Evolutionary conservation across 2,329 filamentous ascomycete genomes (phyloP), one percentile per base, ranked within the genome.

Genomic region (Blumeria graminis): DNA sequence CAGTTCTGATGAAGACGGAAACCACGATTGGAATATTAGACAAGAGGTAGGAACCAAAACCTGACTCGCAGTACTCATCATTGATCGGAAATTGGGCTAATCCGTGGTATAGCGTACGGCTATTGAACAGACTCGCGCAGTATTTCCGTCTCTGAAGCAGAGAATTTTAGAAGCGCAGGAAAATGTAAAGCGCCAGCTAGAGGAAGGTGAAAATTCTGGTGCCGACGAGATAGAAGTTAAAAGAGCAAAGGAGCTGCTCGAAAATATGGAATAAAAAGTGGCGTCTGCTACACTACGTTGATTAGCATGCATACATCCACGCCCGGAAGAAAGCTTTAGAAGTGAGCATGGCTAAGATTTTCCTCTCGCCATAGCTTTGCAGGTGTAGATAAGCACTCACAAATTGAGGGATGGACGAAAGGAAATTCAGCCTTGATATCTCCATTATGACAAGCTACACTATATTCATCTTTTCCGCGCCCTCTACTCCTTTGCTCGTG

Each of bases 51-150:
- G 75, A 65, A 28, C 22, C 22, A 28, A 28, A 28, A 28, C 22
- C 4, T 10, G 5, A 13, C 52, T 34, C 33, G 10, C 13, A 16
- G 9, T 36, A 39, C 45, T 28, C 22, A 4, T 28, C 22, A 28
- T 28, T 28, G 22, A 28, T 28, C 22, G 22, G 1, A 28, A 1
- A 28, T 28, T 28, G 22, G 22, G 35, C 45, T 51, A 41, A 56
- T 38, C 7, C 6, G 32, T 41, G 9, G 34, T 16, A 46, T 43
- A 67, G 65, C 61, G 63, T 5, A 58, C 61, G 3, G 89, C 85
- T 22, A 72, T 88, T n/a, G 80, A 88, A 61, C 86, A 98, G 71
- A 96, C 92, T 8, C 84, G 84, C 67, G 84, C 81, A 57, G 79
- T 96, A 33, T 84, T 96, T 63, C 82, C 75, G 1, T 78, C 78